Conservation (phyloP, 805 yeast species). For the Lachancea waltii region DNA sequence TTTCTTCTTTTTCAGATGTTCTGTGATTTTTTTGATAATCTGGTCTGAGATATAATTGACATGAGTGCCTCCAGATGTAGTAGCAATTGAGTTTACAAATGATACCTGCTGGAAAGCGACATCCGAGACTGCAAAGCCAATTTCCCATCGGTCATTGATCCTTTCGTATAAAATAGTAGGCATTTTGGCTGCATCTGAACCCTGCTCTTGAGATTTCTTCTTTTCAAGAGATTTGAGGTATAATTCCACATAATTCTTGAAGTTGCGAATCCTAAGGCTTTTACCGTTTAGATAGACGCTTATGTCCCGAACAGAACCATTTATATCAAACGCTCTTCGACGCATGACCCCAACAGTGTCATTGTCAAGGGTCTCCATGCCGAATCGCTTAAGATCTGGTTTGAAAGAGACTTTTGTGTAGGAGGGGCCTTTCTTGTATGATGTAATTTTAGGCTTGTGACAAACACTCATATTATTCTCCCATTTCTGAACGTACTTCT, state of each 20-base stretch:
- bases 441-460: constrained; percentile 64
- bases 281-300: constrained; percentile 73
- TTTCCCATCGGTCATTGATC: constrained; percentile 86
- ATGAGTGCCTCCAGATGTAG: constrained; percentile 96
- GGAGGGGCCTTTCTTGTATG: constrained; percentile 50
- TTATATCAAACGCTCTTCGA: constrained; percentile 91
- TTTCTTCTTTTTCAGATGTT: constrained; percentile 54
- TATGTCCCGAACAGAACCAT: constrained; percentile 86
- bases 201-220: constrained; percentile 25
- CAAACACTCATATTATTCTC: constrained; percentile 74
- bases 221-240: constrained; percentile 70
- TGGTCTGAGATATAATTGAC: constrained; percentile 82
- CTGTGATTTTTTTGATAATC: constrained; percentile 69
- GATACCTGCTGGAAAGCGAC: constrained; percentile 89
- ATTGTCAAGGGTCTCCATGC: constrained; percentile 77
- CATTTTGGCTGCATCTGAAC: constrained; percentile 27
- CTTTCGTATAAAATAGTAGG: constrained; percentile 73
- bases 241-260: constrained; percentile 84
- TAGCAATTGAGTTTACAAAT: constrained; percentile 95
- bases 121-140: constrained; percentile 91
- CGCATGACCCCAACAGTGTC: constrained; percentile 79
- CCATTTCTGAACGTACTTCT: constrained; percentile 79
- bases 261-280: constrained; percentile 59
- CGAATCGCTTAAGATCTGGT: constrained; percentile 81
- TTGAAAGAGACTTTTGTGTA: constrained; percentile 81